Conservation (phyloP, 129 eudicot genomes). For the Tagetes patula region DNA sequence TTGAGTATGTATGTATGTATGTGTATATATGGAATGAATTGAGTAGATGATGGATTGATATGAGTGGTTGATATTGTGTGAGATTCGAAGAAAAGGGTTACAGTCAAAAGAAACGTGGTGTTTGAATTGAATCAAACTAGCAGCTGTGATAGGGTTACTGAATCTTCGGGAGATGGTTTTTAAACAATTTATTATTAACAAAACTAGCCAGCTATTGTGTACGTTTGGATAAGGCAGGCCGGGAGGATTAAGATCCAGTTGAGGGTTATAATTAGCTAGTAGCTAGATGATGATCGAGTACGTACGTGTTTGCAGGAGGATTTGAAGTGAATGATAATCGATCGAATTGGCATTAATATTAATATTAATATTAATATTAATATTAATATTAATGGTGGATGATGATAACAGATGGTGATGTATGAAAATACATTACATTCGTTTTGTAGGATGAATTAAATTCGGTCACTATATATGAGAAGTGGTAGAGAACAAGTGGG, state of each 20-base stretch:
- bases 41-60: conserved; percentile 7
- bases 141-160: conserved; percentile 1
- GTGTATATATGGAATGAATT: conserved; percentile 2
- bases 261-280: no score
- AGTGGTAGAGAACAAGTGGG: conserved; percentile 14
- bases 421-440: conserved; percentile 6
- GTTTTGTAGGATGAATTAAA: conserved; percentile 7
- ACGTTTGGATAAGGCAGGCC: background rate
- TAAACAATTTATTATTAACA: background rate
- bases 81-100: conserved; percentile 14
- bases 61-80: conserved; percentile 13
- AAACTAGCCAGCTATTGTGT: background rate
- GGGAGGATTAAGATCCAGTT: no score
- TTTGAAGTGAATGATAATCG: conserved; percentile 13
- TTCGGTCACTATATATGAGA: conserved; percentile 3
- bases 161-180: conserved; percentile 21
- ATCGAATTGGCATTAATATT: no score
- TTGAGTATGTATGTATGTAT: no score
- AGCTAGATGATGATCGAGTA: no score
- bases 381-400: background rate
- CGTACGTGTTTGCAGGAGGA: background rate
- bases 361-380: no score
- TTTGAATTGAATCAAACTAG: background rate
- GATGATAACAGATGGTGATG: conserved; percentile 17
- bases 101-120: conserved; percentile 16